Conservation (phyloP, 2,329 filamentous ascomycete genomes). For the Coniochaeta sp. region DNA sequence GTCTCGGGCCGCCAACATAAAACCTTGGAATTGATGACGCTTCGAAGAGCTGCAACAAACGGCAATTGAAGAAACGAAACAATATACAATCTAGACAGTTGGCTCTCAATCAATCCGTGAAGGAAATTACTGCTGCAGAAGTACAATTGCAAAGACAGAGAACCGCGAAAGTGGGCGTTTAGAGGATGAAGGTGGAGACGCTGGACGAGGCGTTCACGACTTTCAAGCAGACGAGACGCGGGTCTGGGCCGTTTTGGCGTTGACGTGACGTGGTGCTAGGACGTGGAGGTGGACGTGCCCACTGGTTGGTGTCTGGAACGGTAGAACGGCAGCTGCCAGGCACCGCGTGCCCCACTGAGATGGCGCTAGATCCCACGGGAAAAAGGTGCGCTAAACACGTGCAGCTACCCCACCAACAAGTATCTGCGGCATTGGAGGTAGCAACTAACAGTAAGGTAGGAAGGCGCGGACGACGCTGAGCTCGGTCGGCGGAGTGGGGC, state of each 20-base stretch:
- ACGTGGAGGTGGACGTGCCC: too few relatives aligned
- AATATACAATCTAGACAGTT: background rate
- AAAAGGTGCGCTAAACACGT: background rate
- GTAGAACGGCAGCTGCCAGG: background rate
- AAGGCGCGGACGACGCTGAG: background rate
- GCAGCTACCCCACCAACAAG: conserved; percentile 1
- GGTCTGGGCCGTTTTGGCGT: background rate
- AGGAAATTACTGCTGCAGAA: background rate
- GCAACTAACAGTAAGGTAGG: background rate
- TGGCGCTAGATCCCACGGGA: background rate
- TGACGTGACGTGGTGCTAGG: background rate
- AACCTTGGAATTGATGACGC: background rate
- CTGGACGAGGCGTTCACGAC: background rate
- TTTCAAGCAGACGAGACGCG: background rate
- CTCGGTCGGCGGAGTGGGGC: background rate
- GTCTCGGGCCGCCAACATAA: background rate
- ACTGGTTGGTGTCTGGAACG: too few relatives aligned
- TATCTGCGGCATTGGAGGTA: background rate
- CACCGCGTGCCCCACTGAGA: background rate
- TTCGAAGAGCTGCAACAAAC: background rate
- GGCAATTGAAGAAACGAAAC: background rate
- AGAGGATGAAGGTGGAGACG: background rate
- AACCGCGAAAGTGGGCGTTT: background rate
- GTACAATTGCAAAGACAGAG: background rate
- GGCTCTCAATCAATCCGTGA: background rate